Conservation (phyloP, 768 basidiomycete species). For the Xerocomellus dryophilus region DNA sequence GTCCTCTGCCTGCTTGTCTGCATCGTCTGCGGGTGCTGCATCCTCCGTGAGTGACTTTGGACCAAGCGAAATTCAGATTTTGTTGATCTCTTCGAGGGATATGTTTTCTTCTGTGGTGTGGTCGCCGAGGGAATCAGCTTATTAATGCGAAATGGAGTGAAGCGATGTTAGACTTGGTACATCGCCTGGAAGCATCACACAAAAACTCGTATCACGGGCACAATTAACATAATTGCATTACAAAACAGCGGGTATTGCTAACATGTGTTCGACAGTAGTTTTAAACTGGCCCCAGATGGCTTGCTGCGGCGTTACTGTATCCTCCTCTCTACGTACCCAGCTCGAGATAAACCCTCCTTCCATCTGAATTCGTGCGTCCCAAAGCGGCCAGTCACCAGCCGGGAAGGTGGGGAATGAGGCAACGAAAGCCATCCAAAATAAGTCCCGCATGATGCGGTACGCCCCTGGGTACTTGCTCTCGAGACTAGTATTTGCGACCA, state of each 20-base stretch:
- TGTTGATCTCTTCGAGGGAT: slow-evolving; percentile 91
- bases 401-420: background rate
- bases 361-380: background rate
- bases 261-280: background rate
- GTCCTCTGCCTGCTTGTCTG: slow-evolving; percentile 80
- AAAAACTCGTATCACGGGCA: too few relatives aligned
- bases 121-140: too few relatives aligned
- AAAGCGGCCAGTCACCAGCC: background rate
- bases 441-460: background rate
- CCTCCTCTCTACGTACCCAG: background rate
- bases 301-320: background rate
- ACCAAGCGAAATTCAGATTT: slow-evolving; percentile 90
- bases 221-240: too few relatives aligned
- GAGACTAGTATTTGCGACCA: background rate
- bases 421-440: slow-evolving; percentile 3
- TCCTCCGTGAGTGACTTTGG: slow-evolving; percentile 89
- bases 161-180: too few relatives aligned
- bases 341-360: background rate
- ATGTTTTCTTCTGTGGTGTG: slow-evolving; percentile 87
- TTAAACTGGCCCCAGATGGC: background rate
- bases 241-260: too few relatives aligned
- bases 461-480: background rate
- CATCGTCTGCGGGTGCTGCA: slow-evolving; percentile 61
- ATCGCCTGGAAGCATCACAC: too few relatives aligned
- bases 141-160: too few relatives aligned